Base-by-base conservation (phyloP, 2,329 filamentous ascomycete species). In the Verticillium nubilum region DNA sequence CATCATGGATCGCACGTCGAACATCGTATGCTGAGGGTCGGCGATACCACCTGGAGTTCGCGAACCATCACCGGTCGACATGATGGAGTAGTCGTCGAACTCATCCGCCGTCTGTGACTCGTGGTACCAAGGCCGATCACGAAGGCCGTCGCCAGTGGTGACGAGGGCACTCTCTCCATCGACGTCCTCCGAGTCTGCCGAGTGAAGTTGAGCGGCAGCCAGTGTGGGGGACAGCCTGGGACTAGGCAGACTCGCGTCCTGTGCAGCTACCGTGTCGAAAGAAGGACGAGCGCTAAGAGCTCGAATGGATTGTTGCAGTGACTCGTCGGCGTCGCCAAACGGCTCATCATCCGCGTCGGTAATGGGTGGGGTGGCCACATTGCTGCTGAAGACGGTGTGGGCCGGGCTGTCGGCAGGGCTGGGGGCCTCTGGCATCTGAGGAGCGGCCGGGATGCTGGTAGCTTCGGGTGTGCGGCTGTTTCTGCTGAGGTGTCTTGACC, bases 191-290 rank as follows among this genome's bases (percentile, higher is more conserved):
- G 73, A 72, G 27, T 72, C 71, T 27, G 68, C 67, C 1, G 71
- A 68, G 25, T 78, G 78, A 7, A 80, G 70, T 66, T 85, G 81
- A 27, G 81, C 80, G 52, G 94, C 90, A 67, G 91, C 91, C 61
- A 96, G 85, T 5, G 94, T 96, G 4, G 95, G 95, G 27, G 95
- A 99, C 59, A 99, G 77, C 68, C 95, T 93, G 33, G 95, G 95
- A 72, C 95, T 99, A 57, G 95, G 95, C 62, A 99, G 80, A 74
- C 92, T 97, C 64, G 91, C 92, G 78, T 97, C 94, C 71, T 95
- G 90, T 42, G 88, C 87, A 59, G 87, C 85, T 58, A 88, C 82
- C 54, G 86, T 89, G 67, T 92, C 87, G 56, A 93, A 80, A 54
- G 76, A 77, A 26, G 83, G 79, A 29, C 81, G 73, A 53, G 77